Percentiles rank a stretch among this genome's conserved stretches.
Conservation (phyloP, 306 rosid species). For the Glycine soja region DNA sequence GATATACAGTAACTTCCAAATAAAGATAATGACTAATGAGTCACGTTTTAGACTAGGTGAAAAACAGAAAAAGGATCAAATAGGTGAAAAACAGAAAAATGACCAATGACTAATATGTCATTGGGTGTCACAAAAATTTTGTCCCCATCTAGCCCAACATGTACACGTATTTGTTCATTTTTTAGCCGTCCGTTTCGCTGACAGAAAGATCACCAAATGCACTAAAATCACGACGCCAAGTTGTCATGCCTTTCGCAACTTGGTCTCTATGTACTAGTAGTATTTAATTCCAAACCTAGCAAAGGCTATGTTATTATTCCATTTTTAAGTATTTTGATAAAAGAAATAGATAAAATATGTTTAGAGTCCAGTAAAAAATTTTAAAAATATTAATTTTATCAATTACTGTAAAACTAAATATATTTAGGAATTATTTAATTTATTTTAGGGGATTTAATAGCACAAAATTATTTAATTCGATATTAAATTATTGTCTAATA, state of each 20-base stretch:
- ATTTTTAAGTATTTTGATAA: no score
- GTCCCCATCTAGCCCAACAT: background rate
- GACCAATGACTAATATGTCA: background rate
- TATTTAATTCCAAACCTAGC: background rate
- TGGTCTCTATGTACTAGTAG: background rate
- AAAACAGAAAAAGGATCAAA: background rate
- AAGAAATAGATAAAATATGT: no score
- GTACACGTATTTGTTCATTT: background rate
- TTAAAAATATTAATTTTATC: no score
- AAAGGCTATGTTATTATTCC: no score
- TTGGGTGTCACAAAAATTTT: background rate
- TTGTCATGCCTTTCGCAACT: background rate
- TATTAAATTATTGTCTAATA: no score
- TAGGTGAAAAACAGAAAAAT: background rate
- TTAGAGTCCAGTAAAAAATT: no score
- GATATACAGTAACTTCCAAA: background rate
- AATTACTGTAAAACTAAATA: no score
- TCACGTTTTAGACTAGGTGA: background rate
- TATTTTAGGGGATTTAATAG: no score
- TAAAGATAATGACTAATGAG: background rate
- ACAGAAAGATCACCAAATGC: background rate
- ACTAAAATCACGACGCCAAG: no score
- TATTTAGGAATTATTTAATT: no score
- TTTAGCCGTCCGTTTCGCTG: conserved; percentile 2
- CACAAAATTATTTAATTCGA: no score